Base-by-base conservation (phyloP, 192 early-diverging fungal genomes). In the Rhizophagus clarus region DNA sequence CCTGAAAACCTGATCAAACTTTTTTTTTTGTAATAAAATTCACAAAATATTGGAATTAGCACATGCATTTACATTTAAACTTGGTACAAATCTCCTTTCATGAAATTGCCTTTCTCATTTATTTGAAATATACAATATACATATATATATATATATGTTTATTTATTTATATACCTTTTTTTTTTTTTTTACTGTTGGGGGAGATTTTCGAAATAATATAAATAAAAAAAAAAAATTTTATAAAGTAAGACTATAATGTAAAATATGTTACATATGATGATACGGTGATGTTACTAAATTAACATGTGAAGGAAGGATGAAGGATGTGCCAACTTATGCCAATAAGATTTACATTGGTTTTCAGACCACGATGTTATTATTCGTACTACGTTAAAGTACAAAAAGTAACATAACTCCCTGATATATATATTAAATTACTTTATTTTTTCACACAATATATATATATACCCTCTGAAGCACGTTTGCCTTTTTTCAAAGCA, bases 151-250 rank as follows among this genome's bases (percentile, higher is more conserved):
- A 49, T 49, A 15, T 15, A 15, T 49, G 10, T 15, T 17, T 49
- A 15, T n/a, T n/a, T n/a, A n/a, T n/a, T n/a, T 49, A 11, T 3
- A 15, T 14, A 2, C 14, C 14, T 49, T 49, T 49, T 49, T 49
- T 49, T 49, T 49, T 49, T 49, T 47, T 11, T n/a, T n/a, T n/a
- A n/a, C 9, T 49, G 47, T 49, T 11, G 63, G 63, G 63, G 26
- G 12, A 14, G 63, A 64, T 64, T 64, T 64, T n/a, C 63, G 63
- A 64, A 64, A 64, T 64, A n/a, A n/a, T n/a, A n/a, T n/a, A n/a
- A n/a, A 64, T 29, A 29, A 64, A 29, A 14, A 64, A 64, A 64
- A 12, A 29, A 24, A 14, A 64, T 29, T 64, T 64, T 64, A 15
- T 49, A 49, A 15, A 49, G 11, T 49, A 49, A 49, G 47, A 2